These are phyloP conservation scores for Penicillium riverlandense DNA, from an alignment of 495 filamentous ascomycete species.

Conservation along the genomic window DNA sequence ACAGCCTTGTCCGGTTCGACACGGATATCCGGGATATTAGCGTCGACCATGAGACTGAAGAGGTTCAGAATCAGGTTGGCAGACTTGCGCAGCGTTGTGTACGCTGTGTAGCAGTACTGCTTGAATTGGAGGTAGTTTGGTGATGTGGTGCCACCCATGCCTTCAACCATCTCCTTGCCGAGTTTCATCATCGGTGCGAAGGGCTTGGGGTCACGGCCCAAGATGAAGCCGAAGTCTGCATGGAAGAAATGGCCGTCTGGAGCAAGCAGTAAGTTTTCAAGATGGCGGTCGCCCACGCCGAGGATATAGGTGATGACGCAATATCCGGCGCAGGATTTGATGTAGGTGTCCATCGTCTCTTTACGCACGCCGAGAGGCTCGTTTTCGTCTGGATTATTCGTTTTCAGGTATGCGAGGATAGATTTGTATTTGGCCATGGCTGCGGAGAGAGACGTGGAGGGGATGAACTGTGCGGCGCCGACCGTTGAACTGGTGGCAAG, in stretches of 20 bases:
- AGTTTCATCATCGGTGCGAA: conserved; percentile 97
- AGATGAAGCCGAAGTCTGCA: conserved; percentile 95
- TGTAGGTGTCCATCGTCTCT: conserved; percentile 89
- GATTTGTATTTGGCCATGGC: conserved; percentile 78
- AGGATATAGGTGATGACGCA: conserved; percentile 98
- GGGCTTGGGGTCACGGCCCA: conserved; percentile 94
- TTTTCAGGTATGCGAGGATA: conserved; percentile 77
- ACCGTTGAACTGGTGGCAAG: conserved; percentile 85
- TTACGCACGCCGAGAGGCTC: conserved; percentile 82
- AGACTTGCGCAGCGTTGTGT: conserved; percentile 81
- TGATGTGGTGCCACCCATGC: conserved; percentile 81
- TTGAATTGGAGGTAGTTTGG: conserved; percentile 82
- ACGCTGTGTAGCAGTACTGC: conserved; percentile 93
- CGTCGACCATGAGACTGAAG: conserved; percentile 94
- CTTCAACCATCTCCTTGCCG: conserved; percentile 96
- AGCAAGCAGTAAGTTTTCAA: conserved; percentile 89
- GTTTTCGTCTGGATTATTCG: conserved; percentile 80
- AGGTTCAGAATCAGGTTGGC: conserved; percentile 91
- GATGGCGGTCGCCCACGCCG: conserved; percentile 93
- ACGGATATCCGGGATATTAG: conserved; percentile 91
- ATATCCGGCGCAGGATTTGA: conserved; percentile 94
- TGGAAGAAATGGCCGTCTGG: conserved; percentile 96
- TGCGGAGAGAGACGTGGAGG: conserved; percentile 71
- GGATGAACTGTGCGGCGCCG: conserved; percentile 87
- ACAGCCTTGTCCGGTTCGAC: conserved; percentile 90